Base-by-base conservation (phyloP, 2,329 filamentous ascomycete species). In the Aspergillus aculeatus region DNA sequence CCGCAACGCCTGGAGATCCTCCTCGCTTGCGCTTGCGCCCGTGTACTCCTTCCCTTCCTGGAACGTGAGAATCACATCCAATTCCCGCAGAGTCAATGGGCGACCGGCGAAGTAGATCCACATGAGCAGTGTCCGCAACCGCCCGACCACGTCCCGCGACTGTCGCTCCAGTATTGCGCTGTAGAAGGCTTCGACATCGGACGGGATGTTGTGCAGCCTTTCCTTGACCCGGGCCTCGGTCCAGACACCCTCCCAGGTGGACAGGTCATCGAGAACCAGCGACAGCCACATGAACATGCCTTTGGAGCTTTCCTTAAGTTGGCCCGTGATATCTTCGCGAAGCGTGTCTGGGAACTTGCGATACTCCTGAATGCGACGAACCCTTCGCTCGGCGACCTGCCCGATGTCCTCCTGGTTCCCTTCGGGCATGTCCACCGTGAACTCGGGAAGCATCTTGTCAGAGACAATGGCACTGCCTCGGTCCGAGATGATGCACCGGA, bases 221-320 rank as follows among this genome's bases (percentile, higher is more conserved):
- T 56, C 26, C 23, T 56, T 26, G 19, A 56, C 24, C 26, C 12
- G 5, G 12, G 23, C 14, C 41, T 48, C 44, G n/a, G 38, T 31
- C 53, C 53, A 56, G 10, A 35, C 14, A 24, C 52, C 52, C 24
- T 48, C 44, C 41, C 53, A 47, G 9, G 16, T 48, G 1, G 23
- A 19, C 11, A 56, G 19, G 44, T 47, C 38, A 21, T 48, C 44
- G 5, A 56, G 21, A 7, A 48, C 44, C 2, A 56, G 53, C 11
- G 53, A 31, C 26, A 56, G n/a, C 53, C 53, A 56, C 53, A 56
- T 48, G 29, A 56, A 56, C 53, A 56, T 56, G 44, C 53, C 53
- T 19, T 56, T 48, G 2, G 53, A 31, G 26, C 24, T 47, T 31
- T 35, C 19, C 41, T 47, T 56, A 0, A 56, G n/a, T 11, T 24